Percentiles rank a stretch among this genome's conserved stretches.
Evolutionary conservation across 179 eudicot species (phyloP).

Genomic region (Spergularia azorica): DNA sequence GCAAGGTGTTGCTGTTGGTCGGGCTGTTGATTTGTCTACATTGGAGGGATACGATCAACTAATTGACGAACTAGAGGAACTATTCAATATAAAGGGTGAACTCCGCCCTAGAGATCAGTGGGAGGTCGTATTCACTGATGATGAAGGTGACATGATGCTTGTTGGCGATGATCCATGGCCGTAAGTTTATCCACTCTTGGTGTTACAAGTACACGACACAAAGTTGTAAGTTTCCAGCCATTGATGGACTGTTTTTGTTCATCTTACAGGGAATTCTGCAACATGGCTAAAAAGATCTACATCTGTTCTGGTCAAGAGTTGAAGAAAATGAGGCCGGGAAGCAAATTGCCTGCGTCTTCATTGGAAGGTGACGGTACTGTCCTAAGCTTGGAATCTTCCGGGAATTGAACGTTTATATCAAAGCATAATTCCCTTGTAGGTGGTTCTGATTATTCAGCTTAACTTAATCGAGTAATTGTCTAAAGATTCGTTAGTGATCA

Average conservation of each 20-base stretch:
- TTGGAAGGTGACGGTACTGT: constrained; percentile 54
- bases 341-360: constrained; percentile 40
- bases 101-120: constrained; percentile 62
- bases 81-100: constrained; percentile 80
- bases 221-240: neutral
- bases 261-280: constrained; percentile 67
- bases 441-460: neutral
- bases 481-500: constrained; percentile 15
- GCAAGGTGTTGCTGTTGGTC: constrained; percentile 97
- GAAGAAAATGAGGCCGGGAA: constrained; percentile 69
- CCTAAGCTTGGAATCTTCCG: constrained; percentile 48
- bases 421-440: neutral
- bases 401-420: constrained; percentile 25
- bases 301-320: constrained; percentile 71
- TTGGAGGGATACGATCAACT: constrained; percentile 70
- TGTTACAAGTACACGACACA: neutral
- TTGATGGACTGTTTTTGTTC: neutral
- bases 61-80: constrained; percentile 67
- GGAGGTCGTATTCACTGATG: constrained; percentile 82
- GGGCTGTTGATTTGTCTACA: constrained; percentile 78
- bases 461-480: constrained; percentile 15
- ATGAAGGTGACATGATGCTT: constrained; percentile 97
- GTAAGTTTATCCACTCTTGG: constrained; percentile 43
- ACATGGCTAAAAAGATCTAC: constrained; percentile 72
- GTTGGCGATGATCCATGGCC: constrained; percentile 95